Evolutionary conservation across 257 asterid species (phyloP), one percentile per base, ranked within the genome.

Genomic region (Sherardia arvensis): DNA sequence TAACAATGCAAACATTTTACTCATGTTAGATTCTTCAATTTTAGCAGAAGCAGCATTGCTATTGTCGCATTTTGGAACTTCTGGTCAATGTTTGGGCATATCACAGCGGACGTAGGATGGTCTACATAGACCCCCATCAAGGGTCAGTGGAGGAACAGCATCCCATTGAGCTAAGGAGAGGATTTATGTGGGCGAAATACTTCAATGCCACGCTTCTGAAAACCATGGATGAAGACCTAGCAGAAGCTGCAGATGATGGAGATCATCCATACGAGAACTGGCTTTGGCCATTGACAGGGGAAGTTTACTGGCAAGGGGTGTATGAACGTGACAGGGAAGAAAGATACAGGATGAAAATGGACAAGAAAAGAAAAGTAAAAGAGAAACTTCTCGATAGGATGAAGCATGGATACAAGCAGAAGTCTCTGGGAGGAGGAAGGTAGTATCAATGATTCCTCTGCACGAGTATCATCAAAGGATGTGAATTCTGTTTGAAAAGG

Each of bases 211-310:
- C 90, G 11, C 71, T 87, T 59, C 63, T 92, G 71, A 87, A 87
- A 79, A 87, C 82, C 55, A 92, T 89, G 97, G 99, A 92, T 40
- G 99, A 92, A 80, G 96, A 89, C 82, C 86, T 93, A 20, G 99
- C 96, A 28, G 95, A 93, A 78, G 96, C 97, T 74, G 95, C 96
- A 36, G 99, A 93, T 47, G 99, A 93, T 49, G 61, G 74, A 49
- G 94, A 80, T 79, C 84, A 85, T 69, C 96, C 99, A 17, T 85
- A 87, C 74, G 81, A 83, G 62, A 66, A 69, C 20, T 93, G 99
- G 99, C 28, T 93, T 62, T 93, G 99, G 99, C 99, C 99, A 28
- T 75, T 84, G 75, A 93, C 96, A 0, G 99, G 99, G 21, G 99
- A 91, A 74, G 82, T 92, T 57, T 89, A 78, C 78, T 92, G 99